These are phyloP conservation scores for Lactifluus piperatus DNA, from an alignment of 768 basidiomycete genomes.

Conservation along the genomic window DNA sequence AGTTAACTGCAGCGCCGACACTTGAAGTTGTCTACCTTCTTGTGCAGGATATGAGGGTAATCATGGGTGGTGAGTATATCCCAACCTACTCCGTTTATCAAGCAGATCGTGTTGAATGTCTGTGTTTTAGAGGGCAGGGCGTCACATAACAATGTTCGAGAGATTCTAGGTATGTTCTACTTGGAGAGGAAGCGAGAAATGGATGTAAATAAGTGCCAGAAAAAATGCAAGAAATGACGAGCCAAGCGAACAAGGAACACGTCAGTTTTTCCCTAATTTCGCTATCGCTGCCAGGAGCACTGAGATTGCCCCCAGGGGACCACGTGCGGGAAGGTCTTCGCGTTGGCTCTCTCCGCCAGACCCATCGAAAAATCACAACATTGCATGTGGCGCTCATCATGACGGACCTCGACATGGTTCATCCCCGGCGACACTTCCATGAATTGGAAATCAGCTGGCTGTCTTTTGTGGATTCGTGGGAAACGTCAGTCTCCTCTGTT, in stretches of 20 bases:
- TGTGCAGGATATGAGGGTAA: neutral
- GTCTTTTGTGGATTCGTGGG: neutral
- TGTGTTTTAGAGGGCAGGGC: neutral
- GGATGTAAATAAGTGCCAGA: neutral
- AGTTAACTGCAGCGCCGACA: neutral
- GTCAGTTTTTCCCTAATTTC: neutral
- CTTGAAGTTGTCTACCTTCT: neutral
- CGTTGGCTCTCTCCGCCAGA: constrained; percentile 3
- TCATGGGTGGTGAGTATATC: neutral
- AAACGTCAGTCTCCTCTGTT: neutral
- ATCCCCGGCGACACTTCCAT: neutral
- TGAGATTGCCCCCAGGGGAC: neutral
- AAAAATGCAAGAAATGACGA: neutral
- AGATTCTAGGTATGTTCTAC: no score
- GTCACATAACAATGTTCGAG: neutral
- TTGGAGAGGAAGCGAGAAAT: no score
- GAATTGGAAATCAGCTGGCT: neutral
- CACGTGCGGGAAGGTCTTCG: neutral
- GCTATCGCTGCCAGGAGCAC: neutral
- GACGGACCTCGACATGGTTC: neutral
- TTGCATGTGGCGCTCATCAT: neutral
- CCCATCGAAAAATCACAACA: neutral
- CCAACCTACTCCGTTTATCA: neutral
- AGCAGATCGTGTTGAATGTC: neutral
- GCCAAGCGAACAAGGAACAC: neutral